A percentile compares a stretch with the other conserved stretches of the same genome.
These are phyloP conservation scores for Starmera quercuum DNA, from an alignment of 805 yeast species.

Conservation along the genomic window DNA sequence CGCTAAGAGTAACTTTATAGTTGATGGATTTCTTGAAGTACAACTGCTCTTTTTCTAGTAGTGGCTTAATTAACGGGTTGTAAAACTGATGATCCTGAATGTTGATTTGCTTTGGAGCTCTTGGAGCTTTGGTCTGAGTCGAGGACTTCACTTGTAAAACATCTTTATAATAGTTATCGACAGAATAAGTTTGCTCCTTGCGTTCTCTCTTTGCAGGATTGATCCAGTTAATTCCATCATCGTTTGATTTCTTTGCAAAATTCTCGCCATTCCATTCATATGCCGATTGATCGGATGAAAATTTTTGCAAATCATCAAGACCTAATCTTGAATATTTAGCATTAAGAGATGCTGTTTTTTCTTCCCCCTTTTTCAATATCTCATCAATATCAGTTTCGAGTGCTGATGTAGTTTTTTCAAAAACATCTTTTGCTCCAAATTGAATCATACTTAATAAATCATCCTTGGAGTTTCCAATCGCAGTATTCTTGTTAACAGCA, in stretches of 20 bases:
- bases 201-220: constrained; percentile 72
- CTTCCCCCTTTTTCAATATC: constrained; percentile 73
- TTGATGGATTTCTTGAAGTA: constrained; percentile 54
- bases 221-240: constrained; percentile 48
- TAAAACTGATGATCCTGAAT: constrained; percentile 73
- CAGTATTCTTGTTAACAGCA: constrained; percentile 37
- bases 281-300: constrained; percentile 80
- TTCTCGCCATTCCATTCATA: constrained; percentile 96
- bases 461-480: constrained; percentile 62
- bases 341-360: constrained; percentile 70
- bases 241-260: constrained; percentile 34
- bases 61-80: constrained; percentile 41
- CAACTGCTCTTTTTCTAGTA: constrained; percentile 59
- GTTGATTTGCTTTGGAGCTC: constrained; percentile 56
- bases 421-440: constrained; percentile 88
- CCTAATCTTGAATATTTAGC: constrained; percentile 82
- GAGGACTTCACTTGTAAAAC: constrained; percentile 38
- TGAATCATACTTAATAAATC: constrained; percentile 93
- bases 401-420: constrained; percentile 40
- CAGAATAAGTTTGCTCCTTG: constrained; percentile 70
- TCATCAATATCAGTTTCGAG: constrained; percentile 68
- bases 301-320: constrained; percentile 87
- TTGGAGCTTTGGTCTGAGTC: constrained; percentile 36
- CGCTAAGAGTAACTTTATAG: constrained; percentile 50
- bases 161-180: constrained; percentile 71